Conservation (phyloP, 1,284 basidiomycete genomes). For the Naganishia sp. region DNA sequence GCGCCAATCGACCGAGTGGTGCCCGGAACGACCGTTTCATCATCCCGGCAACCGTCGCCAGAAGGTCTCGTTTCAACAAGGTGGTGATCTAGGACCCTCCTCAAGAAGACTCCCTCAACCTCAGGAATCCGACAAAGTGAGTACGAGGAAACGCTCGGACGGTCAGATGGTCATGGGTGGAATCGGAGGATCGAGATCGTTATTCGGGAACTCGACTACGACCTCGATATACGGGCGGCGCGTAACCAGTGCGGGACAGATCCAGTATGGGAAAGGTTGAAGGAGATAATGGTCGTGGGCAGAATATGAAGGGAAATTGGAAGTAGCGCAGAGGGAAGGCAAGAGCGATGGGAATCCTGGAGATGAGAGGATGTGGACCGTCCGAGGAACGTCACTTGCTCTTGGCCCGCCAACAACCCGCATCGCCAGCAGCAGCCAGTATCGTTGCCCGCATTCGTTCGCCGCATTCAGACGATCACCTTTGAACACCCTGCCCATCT, state of each 20-base stretch:
- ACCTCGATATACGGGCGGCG: background rate
- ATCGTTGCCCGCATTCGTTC: too few species aligned
- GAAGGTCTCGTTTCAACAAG: constrained; percentile 2
- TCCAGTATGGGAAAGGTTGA: background rate
- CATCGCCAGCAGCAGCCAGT: background rate
- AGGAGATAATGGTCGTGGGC: background rate
- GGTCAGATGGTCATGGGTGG: constrained; percentile 1
- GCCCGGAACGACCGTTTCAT: constrained; percentile 1
- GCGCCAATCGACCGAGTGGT: background rate
- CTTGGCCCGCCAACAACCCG: background rate
- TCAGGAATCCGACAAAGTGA: constrained; percentile 30
- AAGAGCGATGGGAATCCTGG: too few species aligned
- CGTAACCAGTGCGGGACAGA: background rate
- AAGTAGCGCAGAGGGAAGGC: too few species aligned
- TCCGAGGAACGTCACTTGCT: too few species aligned
- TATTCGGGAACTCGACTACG: background rate
- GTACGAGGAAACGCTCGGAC: background rate
- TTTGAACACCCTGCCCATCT: background rate
- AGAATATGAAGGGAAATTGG: background rate
- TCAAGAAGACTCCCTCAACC: constrained; percentile 29
- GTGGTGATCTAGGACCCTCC: constrained; percentile 8
- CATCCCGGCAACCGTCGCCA: constrained; percentile 6
- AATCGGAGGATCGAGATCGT: background rate
- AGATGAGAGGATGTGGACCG: too few species aligned
- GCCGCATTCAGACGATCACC: too few species aligned